phyloP scores from a whole-genome alignment of 2,329 filamentous ascomycete species.

The Lecanicillium sp. region DNA sequence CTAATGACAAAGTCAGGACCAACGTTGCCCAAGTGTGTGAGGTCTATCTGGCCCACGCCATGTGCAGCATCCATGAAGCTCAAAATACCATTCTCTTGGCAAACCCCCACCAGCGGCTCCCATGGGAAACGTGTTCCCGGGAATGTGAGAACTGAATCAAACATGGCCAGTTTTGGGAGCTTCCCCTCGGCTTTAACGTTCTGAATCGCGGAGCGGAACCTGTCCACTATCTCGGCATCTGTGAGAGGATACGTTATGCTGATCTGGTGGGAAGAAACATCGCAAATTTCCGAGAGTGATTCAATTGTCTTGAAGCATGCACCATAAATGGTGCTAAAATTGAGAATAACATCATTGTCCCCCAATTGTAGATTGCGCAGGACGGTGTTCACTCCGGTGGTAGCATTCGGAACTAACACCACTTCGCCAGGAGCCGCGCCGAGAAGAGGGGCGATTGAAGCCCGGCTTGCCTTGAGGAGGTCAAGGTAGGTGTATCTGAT shows the following conservation, averaged over 20 bases:
- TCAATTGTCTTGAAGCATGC: conserved; percentile 59
- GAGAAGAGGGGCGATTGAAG: conserved; percentile 52
- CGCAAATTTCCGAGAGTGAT: conserved; percentile 53
- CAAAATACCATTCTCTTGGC: conserved; percentile 53
- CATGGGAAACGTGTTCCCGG: conserved; percentile 67
- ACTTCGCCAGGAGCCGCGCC: conserved; percentile 53
- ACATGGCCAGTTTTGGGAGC: conserved; percentile 57
- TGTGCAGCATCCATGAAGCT: conserved; percentile 68
- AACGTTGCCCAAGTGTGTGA: conserved; percentile 49
- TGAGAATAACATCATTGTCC: conserved; percentile 57
- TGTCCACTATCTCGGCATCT: conserved; percentile 49
- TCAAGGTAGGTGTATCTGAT: conserved; percentile 53
- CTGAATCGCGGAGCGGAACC: conserved; percentile 27
- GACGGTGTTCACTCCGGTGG: conserved; percentile 61
- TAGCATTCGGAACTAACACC: conserved; percentile 67
- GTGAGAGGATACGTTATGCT: conserved; percentile 52
- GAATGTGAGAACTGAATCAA: conserved; percentile 63
- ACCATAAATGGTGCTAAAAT: conserved; percentile 62
- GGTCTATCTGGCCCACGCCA: conserved; percentile 60
- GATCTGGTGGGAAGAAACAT: conserved; percentile 38
- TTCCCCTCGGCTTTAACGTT: conserved; percentile 43
- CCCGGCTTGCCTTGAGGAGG: conserved; percentile 52
- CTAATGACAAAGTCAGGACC: conserved; percentile 66
- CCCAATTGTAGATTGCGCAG: conserved; percentile 58
- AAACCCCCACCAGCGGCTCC: conserved; percentile 52